These are phyloP conservation scores for Schoenoplectus triqueter DNA, from an alignment of 202 grass and related monocot species.

Conservation along the genomic window DNA sequence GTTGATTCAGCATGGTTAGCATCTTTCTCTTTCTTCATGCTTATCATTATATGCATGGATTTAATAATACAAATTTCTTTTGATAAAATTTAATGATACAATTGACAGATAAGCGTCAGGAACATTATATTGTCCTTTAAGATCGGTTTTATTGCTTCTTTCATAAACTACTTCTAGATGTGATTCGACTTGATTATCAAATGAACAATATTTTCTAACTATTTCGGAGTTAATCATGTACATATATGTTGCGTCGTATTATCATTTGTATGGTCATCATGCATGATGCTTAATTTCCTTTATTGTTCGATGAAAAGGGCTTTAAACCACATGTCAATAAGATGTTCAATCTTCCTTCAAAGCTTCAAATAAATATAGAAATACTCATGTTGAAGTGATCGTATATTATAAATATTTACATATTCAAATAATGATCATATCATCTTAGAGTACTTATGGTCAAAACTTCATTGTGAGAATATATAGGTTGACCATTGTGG, in stretches of 20 bases:
- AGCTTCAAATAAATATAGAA: neutral
- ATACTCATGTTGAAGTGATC: constrained; percentile 15
- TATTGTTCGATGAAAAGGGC: no score
- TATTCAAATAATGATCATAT: neutral
- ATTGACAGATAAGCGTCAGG: no score
- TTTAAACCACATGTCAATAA: neutral
- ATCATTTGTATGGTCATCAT: no score
- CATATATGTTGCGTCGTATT: no score
- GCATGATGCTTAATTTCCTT: no score
- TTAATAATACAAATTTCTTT: no score
- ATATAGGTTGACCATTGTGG: no score
- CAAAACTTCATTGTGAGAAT: neutral
- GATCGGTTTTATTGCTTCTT: neutral
- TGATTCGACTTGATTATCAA: no score
- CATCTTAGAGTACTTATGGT: neutral
- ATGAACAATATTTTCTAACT: neutral
- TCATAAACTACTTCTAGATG: neutral
- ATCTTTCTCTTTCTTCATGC: neutral
- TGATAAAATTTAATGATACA: no score
- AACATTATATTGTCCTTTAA: neutral
- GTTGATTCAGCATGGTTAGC: constrained; percentile 45
- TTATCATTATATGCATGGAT: neutral
- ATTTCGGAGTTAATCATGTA: neutral
- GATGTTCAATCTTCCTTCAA: neutral
- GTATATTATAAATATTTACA: neutral